A percentile compares a stretch with the other conserved stretches of the same genome.
Conservation (phyloP, 140 eudicot genomes). For the Senecio squalidus region DNA sequence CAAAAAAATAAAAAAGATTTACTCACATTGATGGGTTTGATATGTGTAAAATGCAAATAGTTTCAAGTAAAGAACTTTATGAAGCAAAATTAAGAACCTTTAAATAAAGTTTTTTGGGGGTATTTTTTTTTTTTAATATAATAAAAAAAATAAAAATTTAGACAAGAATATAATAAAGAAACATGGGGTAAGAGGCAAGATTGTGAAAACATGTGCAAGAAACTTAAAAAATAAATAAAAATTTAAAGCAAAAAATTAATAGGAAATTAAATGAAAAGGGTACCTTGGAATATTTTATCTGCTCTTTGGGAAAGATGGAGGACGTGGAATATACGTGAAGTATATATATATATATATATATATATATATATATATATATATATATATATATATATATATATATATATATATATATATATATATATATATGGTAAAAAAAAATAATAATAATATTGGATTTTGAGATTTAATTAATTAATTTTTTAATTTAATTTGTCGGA, state of each 20-base stretch:
- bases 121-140: too few species aligned
- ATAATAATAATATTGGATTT: background rate
- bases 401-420: too few species aligned
- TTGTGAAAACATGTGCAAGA: conserved; percentile 45
- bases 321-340: conserved; percentile 56
- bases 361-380: too few species aligned
- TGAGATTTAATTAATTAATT: background rate
- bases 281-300: conserved; percentile 4
- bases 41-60: conserved; percentile 18
- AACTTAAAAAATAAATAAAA: conserved; percentile 25
- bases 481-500: conserved; percentile 10
- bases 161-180: conserved; percentile 28
- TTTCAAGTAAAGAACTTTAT: background rate
- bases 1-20: background rate
- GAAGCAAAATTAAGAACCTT: conserved; percentile 11
- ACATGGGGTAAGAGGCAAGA: conserved; percentile 46
- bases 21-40: conserved; percentile 23
- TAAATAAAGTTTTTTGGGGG: conserved; percentile 10
- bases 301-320: conserved; percentile 13
- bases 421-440: background rate
- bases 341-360: conserved; percentile 29
- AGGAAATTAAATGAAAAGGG: conserved; percentile 14
- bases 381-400: too few species aligned
- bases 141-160: too few species aligned
- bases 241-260: conserved; percentile 19